Base-by-base conservation (phyloP, 177 flowering plant genomes). In the Tripterygium wilfordii region DNA sequence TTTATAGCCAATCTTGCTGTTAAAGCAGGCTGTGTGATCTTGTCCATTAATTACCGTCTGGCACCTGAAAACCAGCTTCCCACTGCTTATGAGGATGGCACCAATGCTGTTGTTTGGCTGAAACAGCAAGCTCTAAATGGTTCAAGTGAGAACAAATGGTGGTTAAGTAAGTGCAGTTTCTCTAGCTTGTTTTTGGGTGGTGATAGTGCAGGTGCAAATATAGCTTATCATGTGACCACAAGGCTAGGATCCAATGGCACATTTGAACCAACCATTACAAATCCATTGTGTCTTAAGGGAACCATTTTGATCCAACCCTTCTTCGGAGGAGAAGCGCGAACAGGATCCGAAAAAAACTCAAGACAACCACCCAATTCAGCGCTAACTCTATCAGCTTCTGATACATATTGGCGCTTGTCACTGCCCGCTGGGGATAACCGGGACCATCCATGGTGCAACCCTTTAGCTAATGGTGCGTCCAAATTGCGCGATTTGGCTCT, bases 201-300 rank as follows among this genome's bases (percentile, higher is more conserved):
- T 14, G 82, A 77, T 42, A 74, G 79, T 37, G 79, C 82, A 17
- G 82, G 82, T 20, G 79, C 72, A 31, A 74, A 71, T 41, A 64
- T 77, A 47, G 79, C 77, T 2, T 66, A 48, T 55, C 51, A 74
- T 45, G 70, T 77, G 16, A 58, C 60, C 36, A 31, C 23, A 3
- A 63, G 53, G 39, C 28, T 60, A 13, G 49, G 36, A 12, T 27
- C 53, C 32, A 6, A 3, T n/a, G 17, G 25, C 38, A 10, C 23
- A 6, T 32, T 35, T 1, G 49, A 27, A 17, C 17, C n/a, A n/a
- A n/a, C 47, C 36, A 23, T 5, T 20, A 8, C 62, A 8, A 61
- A 49, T 48, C 69, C 78, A 9, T 20, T 64, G 10, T 10, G 21
- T 29, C 53, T 60, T 44, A 68, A 51, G 43, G 82, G 75, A 6